phyloP scores from a whole-genome alignment of 2,329 filamentous ascomycete species.

The Samsoniella hepiali region DNA sequence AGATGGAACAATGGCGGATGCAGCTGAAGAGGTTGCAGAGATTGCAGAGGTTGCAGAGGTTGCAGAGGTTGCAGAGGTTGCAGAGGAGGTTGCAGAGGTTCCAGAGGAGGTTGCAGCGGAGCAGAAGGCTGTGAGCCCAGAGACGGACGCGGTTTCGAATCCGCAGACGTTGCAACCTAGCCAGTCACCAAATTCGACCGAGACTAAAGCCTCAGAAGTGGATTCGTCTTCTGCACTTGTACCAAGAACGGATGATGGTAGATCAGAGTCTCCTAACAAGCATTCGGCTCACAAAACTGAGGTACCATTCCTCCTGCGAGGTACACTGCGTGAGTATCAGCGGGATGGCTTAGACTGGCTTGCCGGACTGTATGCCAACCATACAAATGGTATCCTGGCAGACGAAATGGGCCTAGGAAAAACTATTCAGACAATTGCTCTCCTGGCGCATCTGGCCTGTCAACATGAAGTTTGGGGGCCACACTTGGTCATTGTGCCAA shows the following conservation, averaged over 20 bases:
- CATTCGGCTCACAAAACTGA: constrained; percentile 58
- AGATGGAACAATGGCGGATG: constrained; percentile 26
- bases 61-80: constrained; percentile 25
- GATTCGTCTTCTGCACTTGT: constrained; percentile 40
- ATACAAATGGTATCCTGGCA: constrained; percentile 92
- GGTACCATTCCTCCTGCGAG: constrained; percentile 78
- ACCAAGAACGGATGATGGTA: constrained; percentile 27
- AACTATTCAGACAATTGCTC: constrained; percentile 94
- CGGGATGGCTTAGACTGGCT: constrained; percentile 98
- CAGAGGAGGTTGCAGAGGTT: constrained; percentile 22
- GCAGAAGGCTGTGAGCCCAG: constrained; percentile 37
- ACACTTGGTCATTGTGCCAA: constrained; percentile 92
- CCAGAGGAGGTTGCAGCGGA: constrained; percentile 24
- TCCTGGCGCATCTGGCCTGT: constrained; percentile 88
- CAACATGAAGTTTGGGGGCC: constrained; percentile 91
- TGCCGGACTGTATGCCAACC: constrained; percentile 84
- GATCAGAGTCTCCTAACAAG: constrained; percentile 33
- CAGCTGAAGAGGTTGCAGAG: constrained; percentile 25
- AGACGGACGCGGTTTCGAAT: constrained; percentile 43
- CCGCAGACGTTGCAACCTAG: constrained; percentile 43
- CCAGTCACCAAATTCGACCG: constrained; percentile 47
- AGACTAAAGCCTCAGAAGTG: constrained; percentile 49
- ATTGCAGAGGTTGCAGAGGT: constrained; percentile 21
- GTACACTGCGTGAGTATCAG: constrained; percentile 90
- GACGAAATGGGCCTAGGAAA: constrained; percentile 99